Conservation (phyloP, 768 basidiomycete genomes). For the Suillus discolor region DNA sequence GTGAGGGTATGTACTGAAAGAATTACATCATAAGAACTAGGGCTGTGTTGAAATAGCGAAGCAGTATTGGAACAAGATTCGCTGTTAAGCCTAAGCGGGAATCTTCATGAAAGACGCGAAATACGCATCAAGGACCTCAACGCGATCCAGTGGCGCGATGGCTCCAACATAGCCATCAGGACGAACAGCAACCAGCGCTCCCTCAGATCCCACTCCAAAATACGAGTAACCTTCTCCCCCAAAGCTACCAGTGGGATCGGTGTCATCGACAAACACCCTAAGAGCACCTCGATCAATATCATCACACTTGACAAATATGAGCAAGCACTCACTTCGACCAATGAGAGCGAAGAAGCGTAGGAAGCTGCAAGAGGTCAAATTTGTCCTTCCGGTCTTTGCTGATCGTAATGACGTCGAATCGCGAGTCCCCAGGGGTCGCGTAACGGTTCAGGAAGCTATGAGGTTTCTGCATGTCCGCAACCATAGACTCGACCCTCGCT, state of each 20-base stretch:
- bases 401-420: constrained; percentile 34
- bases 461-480: constrained; percentile 26
- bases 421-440: constrained; percentile 19
- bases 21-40: too few relatives aligned
- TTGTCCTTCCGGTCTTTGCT: constrained; percentile 33
- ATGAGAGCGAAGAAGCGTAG: constrained; percentile 35
- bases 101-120: constrained; percentile 43
- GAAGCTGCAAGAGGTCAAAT: constrained; percentile 33
- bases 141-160: constrained; percentile 48
- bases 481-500: constrained; percentile 28
- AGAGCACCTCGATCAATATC: not conserved
- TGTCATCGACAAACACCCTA: constrained; percentile 65
- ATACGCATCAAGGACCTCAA: constrained; percentile 43
- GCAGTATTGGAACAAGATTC: too few relatives aligned
- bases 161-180: constrained; percentile 60
- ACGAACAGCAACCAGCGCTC: constrained; percentile 33
- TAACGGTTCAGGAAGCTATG: constrained; percentile 31
- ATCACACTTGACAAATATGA: not conserved
- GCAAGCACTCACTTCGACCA: constrained; percentile 42
- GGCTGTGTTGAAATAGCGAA: too few relatives aligned
- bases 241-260: constrained; percentile 40
- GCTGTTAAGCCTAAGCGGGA: not conserved
- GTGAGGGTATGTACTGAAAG: too few relatives aligned
- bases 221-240: constrained; percentile 59
- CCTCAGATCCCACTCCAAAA: constrained; percentile 44